Conservation (phyloP, 1,139 yeast species). For the Suhomyces bolitotheri region DNA sequence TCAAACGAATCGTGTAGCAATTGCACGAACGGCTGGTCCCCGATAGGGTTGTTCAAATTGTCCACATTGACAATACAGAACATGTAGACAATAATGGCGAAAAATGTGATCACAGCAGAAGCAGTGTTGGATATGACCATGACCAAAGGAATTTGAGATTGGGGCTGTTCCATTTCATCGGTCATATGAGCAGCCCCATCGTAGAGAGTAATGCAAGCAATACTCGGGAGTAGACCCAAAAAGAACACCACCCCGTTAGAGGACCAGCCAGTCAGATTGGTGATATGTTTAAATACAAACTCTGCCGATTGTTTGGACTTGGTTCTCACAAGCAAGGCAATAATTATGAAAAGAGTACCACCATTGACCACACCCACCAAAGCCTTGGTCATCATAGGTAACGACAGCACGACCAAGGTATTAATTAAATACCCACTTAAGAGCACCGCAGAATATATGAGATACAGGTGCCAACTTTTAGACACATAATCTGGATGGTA, state of each 20-base stretch:
- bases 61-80: slow-evolving; percentile 22
- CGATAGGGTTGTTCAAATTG: slow-evolving; percentile 25
- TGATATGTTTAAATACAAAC: slow-evolving; percentile 26
- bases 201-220: slow-evolving; percentile 27
- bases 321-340: slow-evolving; percentile 26
- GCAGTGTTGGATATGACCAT: slow-evolving; percentile 26
- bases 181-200: slow-evolving; percentile 37
- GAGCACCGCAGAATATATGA: slow-evolving; percentile 22
- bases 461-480: slow-evolving; percentile 26
- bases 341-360: slow-evolving; percentile 28
- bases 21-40: slow-evolving; percentile 32
- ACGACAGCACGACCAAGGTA: slow-evolving; percentile 20
- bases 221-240: slow-evolving; percentile 29
- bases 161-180: slow-evolving; percentile 30
- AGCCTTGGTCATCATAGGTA: slow-evolving; percentile 23
- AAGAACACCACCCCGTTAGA: slow-evolving; percentile 31
- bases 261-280: slow-evolving; percentile 31
- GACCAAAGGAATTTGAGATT: slow-evolving; percentile 28
- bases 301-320: slow-evolving; percentile 25
- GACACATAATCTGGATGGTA: slow-evolving; percentile 26
- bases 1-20: slow-evolving; percentile 29
- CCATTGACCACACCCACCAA: slow-evolving; percentile 24
- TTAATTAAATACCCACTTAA: slow-evolving; percentile 22
- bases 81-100: slow-evolving; percentile 28
- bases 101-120: slow-evolving; percentile 25